Evolutionary conservation across 2,329 filamentous ascomycete species (phyloP), one percentile per base, ranked within the genome.

Genomic region (Emergomyces orientalis): DNA sequence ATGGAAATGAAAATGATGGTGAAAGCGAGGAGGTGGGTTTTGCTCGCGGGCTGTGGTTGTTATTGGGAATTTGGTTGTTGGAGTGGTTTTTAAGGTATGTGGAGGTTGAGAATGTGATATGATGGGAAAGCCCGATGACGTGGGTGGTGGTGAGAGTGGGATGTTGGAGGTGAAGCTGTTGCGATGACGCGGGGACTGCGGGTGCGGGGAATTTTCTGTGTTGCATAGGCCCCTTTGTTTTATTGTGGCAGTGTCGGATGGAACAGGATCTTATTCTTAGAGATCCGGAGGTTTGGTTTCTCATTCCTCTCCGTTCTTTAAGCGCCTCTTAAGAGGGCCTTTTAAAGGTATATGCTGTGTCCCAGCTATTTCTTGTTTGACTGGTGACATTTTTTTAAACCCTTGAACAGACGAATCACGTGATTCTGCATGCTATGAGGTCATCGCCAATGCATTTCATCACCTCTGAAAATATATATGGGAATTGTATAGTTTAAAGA

Each of bases 41-140:
- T 67, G 61, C 67, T 68, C 41, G 47, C 17, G 19, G 62, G 59
- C 32, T 30, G 19, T 55, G 55, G 62, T 62, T 58, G 55, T 63
- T 32, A 32, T 32, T 54, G 51, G 13, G 30, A 9, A 9, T 9
- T 13, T 51, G n/a, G 22, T 22, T 25, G 47, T 27, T 27, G 47
- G n/a, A 13, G 47, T 27, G 19, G n/a, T 6, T 51, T 19, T 37
- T 63, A 39, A 8, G 25, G 25, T 39, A 52, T 6, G 45, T 34
- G 45, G 59, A 41, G 14, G 32, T 52, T 4, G 34, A 41, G 54
- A 56, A 37, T 13, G 54, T 8, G n/a, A 56, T 56, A 19, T 37
- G n/a, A 17, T 22, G 54, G 8, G 17, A 22, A 6, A 19, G 59
- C 17, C 19, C 9, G 19, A 49, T 30, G 60, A 39, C 25, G 32